A percentile compares a stretch with the other conserved stretches of the same genome.
These are phyloP conservation scores for Cryphonectria radicalis DNA, from an alignment of 2,329 filamentous ascomycete genomes.

Conservation along the genomic window DNA sequence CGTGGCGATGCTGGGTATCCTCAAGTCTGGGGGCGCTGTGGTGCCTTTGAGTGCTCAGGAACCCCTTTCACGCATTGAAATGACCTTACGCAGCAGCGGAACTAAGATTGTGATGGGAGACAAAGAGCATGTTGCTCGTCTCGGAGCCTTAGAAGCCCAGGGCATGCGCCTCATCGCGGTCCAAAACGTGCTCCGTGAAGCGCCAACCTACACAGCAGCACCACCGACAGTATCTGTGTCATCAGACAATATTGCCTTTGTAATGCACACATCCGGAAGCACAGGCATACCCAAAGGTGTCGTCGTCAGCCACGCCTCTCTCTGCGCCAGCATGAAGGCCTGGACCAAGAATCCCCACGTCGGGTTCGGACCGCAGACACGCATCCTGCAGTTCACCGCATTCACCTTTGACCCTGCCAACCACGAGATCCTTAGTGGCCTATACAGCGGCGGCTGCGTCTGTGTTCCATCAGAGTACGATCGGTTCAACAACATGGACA, in stretches of 20 bases:
- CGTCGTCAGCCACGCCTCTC: slow-evolving; percentile 35
- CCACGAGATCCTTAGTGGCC: slow-evolving; percentile 58
- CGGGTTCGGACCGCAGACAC: slow-evolving; percentile 46
- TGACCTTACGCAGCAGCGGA: not conserved
- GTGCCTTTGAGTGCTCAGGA: slow-evolving; percentile 30
- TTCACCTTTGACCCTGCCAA: slow-evolving; percentile 62
- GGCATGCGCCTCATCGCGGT: not conserved
- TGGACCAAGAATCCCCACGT: slow-evolving; percentile 45
- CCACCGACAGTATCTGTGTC: slow-evolving; percentile 13
- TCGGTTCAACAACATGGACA: slow-evolving; percentile 42
- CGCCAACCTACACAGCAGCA: slow-evolving; percentile 19
- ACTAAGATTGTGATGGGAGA: not conserved
- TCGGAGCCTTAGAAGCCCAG: not conserved
- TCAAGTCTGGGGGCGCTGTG: slow-evolving; percentile 34
- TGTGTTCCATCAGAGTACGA: slow-evolving; percentile 33
- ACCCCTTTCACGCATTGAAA: not conserved
- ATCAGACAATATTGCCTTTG: slow-evolving; percentile 10
- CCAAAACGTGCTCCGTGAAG: not conserved
- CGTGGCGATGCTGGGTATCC: slow-evolving; percentile 30
- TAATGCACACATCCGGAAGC: slow-evolving; percentile 77
- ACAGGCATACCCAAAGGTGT: slow-evolving; percentile 77
- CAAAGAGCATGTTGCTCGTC: not conserved
- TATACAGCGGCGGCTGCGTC: slow-evolving; percentile 33
- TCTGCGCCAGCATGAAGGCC: slow-evolving; percentile 50
- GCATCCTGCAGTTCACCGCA: slow-evolving; percentile 53